These are phyloP conservation scores for Diversispora epigaea DNA, from an alignment of 192 early-diverging fungal species.

Conservation along the genomic window DNA sequence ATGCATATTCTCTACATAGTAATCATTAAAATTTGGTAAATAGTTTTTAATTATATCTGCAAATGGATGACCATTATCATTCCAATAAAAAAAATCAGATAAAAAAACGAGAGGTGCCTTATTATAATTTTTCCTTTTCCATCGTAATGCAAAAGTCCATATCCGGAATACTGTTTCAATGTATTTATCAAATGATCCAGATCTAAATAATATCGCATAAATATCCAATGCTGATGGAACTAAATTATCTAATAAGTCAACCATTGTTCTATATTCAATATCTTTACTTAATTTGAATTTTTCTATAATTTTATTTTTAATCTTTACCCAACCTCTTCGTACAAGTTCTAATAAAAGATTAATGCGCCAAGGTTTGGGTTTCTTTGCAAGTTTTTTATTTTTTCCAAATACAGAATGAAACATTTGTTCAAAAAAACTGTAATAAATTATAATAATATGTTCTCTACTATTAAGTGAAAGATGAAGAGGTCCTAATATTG, in stretches of 20 bases:
- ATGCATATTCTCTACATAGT: too few species aligned
- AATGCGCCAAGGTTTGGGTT: neutral
- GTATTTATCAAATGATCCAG: neutral
- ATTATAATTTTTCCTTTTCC: slow-evolving; percentile 14
- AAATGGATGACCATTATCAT: neutral
- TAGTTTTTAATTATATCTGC: too few species aligned
- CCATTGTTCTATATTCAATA: neutral
- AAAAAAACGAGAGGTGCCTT: slow-evolving; percentile 12
- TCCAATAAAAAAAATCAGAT: neutral
- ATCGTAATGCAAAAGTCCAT: neutral
- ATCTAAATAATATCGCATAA: neutral
- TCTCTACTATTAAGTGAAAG: neutral
- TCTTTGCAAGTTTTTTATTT: neutral
- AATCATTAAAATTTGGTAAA: too few species aligned
- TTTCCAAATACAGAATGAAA: neutral
- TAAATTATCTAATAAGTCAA: slow-evolving; percentile 2
- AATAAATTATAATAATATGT: slow-evolving; percentile 1
- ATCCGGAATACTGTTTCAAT: neutral
- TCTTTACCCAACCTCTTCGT: neutral
- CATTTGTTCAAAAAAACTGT: slow-evolving; percentile 1
- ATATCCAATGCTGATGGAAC: neutral
- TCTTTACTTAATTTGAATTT: neutral
- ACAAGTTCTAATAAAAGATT: slow-evolving; percentile 1
- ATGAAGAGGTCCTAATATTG: too few species aligned
- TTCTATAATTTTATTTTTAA: neutral